Evolutionary conservation across 73 alveolate species (phyloP).

Genomic region (Paramecium bursaria): DNA sequence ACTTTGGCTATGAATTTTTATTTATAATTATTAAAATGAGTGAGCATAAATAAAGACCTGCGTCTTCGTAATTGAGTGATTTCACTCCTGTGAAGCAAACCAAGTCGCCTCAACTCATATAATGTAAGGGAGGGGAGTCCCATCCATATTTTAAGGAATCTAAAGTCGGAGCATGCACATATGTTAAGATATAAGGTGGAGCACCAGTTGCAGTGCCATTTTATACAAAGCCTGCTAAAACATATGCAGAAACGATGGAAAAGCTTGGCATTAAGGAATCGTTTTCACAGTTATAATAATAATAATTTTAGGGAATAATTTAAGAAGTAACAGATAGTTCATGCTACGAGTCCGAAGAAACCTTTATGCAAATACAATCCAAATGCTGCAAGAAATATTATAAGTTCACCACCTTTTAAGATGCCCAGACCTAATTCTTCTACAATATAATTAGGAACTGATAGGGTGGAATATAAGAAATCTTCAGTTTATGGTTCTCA

Average conservation of each 20-base stretch:
- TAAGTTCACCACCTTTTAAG: conserved; percentile 2
- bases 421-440: conserved; percentile 42
- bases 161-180: conserved; percentile 61
- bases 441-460: conserved; percentile 29
- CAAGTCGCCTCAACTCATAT: no score
- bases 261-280: conserved; percentile 46
- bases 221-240: conserved; percentile 43
- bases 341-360: conserved; percentile 25
- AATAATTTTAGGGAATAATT: conserved; percentile 16
- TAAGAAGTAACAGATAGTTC: background rate
- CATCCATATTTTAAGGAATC: conserved; percentile 64
- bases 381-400: conserved; percentile 33
- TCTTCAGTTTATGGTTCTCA: conserved; percentile 13
- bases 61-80: background rate
- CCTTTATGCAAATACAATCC: conserved; percentile 57
- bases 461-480: background rate
- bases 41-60: conserved; percentile 15
- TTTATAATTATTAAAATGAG: background rate
- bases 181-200: conserved; percentile 54
- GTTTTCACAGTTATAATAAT: conserved; percentile 6
- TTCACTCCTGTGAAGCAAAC: background rate
- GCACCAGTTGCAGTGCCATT: conserved; percentile 67
- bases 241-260: conserved; percentile 58
- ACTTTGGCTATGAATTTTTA: background rate
- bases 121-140: conserved; percentile 42